Base-by-base conservation (phyloP, 495 filamentous ascomycete species). In the Gamarada debralockiae region DNA sequence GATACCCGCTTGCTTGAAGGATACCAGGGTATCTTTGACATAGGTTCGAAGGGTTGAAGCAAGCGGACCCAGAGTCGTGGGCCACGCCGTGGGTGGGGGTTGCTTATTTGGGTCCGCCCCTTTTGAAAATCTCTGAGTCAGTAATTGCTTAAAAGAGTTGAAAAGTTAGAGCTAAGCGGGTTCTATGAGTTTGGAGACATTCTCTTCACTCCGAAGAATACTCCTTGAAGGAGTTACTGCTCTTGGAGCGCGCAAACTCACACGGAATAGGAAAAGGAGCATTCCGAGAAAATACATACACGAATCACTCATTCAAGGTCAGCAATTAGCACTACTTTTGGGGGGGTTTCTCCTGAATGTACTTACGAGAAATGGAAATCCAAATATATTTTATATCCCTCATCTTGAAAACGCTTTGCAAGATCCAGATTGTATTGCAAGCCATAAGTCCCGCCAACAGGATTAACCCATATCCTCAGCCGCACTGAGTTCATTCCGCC, bases 401-500 rank as follows among this genome's bases (percentile, higher is more conserved):
- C 55, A 29, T 60, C 54, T 36, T 60, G 45, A 52, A 67, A 67
- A 21, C 67, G 53, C 43, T 67, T 66, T 0, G 68, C 68, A 1
- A 66, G 50, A 18, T 62, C 61, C 14, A 70, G 58, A 42, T 64
- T 64, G 39, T 70, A 68, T 21, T 62, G 36, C 36, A 59, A 37
- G 0, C 62, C 58, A 48, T 60, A 49, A 6, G 50, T 57, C 25
- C 63, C 67, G 18, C 41, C 48, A 15, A 48, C 57, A 0, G 63
- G 67, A 45, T 67, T 63, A 10, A 70, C 65, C 64, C 66, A 65
- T 38, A 60, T 60, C 9, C 67, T 43, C 15, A 71, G 48, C 6
- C 68, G 60, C 7, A 69, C 68, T 15, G 58, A 62, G 39, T 72
- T 70, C 70, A 73, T 73, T 17, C 69, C 70, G 18, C 68, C 68